These are phyloP conservation scores for Paramecium sonneborni DNA, from an alignment of 73 alveolate genomes.

Conservation along the genomic window DNA sequence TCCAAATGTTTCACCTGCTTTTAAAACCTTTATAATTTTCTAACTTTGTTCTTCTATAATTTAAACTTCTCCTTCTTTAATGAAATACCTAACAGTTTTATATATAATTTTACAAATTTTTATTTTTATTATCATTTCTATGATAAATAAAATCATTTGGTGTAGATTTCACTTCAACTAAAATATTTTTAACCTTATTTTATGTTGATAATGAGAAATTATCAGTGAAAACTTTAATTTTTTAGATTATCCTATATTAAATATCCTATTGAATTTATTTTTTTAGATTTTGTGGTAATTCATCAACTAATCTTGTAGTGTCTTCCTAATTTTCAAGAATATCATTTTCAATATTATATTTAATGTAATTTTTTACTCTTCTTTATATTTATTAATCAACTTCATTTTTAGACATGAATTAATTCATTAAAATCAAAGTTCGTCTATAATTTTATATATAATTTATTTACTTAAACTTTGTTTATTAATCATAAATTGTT, in stretches of 20 bases:
- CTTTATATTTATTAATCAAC: constrained; percentile 21
- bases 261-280: not conserved
- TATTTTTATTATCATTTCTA: constrained; percentile 11
- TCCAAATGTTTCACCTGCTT: constrained; percentile 46
- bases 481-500: not conserved
- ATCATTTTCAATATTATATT: not conserved
- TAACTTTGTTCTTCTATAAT: not conserved
- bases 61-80: constrained; percentile 38
- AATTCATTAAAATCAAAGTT: not conserved
- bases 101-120: not conserved
- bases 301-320: not conserved
- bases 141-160: constrained; percentile 22
- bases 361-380: constrained; percentile 30
- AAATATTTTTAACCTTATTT: not conserved
- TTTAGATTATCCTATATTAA: not conserved
- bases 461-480: not conserved
- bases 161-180: not conserved
- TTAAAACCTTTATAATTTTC: not conserved
- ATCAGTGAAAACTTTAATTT: not conserved
- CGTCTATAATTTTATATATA: not conserved
- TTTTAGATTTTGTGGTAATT: not conserved
- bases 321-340: not conserved
- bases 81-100: not conserved
- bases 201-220: not conserved
- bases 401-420: constrained; percentile 40